Conservation (phyloP, 208 protist species). For the Wallacemonas rigidus region DNA sequence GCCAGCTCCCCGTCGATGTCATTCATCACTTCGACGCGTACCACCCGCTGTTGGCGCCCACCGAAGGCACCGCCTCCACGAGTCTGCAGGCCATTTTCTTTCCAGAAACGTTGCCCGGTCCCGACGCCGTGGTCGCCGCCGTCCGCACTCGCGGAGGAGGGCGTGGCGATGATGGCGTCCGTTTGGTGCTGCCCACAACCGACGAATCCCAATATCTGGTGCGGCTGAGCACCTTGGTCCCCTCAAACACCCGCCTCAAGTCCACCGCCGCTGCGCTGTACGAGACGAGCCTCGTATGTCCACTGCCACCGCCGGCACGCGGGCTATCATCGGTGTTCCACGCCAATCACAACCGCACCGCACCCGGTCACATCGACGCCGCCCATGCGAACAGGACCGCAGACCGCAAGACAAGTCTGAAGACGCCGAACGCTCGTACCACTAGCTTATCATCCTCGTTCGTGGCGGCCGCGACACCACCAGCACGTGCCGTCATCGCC, state of each 20-base stretch:
- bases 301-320: neutral
- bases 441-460: neutral
- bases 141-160: neutral
- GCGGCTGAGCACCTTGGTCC: neutral
- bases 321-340: neutral
- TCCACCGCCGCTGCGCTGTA: neutral
- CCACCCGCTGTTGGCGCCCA: constrained; percentile 47
- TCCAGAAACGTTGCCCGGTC: neutral
- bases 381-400: neutral
- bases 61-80: neutral
- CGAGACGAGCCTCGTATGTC: constrained; percentile 14
- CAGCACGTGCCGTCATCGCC: neutral
- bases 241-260: neutral
- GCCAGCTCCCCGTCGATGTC: constrained; percentile 57
- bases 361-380: too few species aligned
- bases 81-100: neutral
- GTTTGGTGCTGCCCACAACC: constrained; percentile 2
- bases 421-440: neutral
- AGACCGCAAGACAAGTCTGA: neutral
- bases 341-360: too few species aligned
- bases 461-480: neutral
- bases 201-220: constrained; percentile 7
- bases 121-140: neutral
- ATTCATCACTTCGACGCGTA: constrained; percentile 77
- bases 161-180: neutral